Conservation (phyloP, 768 basidiomycete species). For the Candolleomyces efflorescens region DNA sequence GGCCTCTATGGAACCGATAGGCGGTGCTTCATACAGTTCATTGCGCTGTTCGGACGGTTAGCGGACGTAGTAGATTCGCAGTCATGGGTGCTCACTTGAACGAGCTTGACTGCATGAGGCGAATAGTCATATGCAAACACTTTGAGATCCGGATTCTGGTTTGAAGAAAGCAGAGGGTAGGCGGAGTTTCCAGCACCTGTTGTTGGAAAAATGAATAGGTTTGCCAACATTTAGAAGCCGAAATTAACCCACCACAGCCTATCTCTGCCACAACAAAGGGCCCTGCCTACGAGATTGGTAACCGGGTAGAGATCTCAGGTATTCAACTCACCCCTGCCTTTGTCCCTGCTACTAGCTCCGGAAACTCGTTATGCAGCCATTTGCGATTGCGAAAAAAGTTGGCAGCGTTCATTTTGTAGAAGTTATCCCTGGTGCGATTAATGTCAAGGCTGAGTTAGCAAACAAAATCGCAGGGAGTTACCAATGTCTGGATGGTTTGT, state of each 20-base stretch:
- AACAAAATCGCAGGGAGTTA: conserved; percentile 23
- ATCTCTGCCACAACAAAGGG: conserved; percentile 76
- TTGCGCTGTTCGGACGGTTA: conserved; percentile 48
- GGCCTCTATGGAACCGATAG: conserved; percentile 67
- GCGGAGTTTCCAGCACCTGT: conserved; percentile 92
- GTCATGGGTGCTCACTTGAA: conserved; percentile 53
- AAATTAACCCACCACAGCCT: conserved; percentile 68
- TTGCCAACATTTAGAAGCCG: neutral
- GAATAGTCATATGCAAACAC: conserved; percentile 92
- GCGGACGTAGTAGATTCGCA: neutral
- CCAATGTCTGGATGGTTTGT: conserved; percentile 73
- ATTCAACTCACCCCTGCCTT: conserved; percentile 49
- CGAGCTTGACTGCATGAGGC: conserved; percentile 80
- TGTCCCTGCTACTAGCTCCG: conserved; percentile 72
- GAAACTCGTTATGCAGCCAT: conserved; percentile 96
- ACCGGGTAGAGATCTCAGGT: neutral
- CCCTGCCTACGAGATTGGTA: conserved; percentile 56
- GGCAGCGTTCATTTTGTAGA: conserved; percentile 79
- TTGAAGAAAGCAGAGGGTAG: conserved; percentile 81
- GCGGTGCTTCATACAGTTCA: conserved; percentile 62
- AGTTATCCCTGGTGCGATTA: conserved; percentile 69
- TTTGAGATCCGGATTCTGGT: conserved; percentile 71
- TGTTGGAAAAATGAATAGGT: neutral
- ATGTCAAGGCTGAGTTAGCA: neutral
- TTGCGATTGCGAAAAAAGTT: conserved; percentile 96